These are phyloP conservation scores for Sclerotinia trifoliorum DNA, from an alignment of 2,329 filamentous ascomycete species.

Conservation along the genomic window DNA sequence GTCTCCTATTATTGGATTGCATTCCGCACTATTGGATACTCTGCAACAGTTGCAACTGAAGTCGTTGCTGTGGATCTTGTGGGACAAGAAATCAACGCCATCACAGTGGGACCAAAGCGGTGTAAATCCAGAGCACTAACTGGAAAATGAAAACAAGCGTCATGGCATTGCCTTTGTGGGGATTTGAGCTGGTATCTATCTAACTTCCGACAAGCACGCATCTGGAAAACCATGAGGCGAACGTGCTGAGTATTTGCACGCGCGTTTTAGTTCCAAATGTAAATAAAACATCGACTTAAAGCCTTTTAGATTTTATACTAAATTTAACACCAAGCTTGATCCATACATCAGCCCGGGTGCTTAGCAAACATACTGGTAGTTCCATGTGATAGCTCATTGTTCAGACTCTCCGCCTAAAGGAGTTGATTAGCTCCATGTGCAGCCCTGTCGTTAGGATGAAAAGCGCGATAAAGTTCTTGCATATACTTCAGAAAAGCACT, in stretches of 20 bases:
- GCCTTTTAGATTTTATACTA: neutral
- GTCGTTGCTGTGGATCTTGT: neutral
- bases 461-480: neutral
- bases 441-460: constrained; percentile 2
- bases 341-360: constrained; percentile 13
- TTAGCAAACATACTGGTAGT: constrained; percentile 1
- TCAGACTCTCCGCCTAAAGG: neutral
- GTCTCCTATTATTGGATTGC: too few relatives aligned
- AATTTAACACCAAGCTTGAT: constrained; percentile 1
- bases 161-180: neutral
- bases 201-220: neutral
- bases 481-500: neutral
- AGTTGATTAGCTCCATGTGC: neutral
- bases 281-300: neutral
- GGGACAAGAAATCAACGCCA: neutral
- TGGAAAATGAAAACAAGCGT: neutral
- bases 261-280: neutral
- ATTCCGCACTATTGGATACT: too few relatives aligned
- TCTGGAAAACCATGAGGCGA: neutral
- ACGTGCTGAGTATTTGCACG: constrained; percentile 4
- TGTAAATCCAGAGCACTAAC: neutral
- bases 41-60: neutral
- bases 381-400: neutral
- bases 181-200: neutral
- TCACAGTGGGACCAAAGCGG: neutral